A percentile compares a stretch with the other conserved stretches of the same genome.
Conservation (phyloP, 441 rosid genomes). For the Erysimum pusillum region DNA sequence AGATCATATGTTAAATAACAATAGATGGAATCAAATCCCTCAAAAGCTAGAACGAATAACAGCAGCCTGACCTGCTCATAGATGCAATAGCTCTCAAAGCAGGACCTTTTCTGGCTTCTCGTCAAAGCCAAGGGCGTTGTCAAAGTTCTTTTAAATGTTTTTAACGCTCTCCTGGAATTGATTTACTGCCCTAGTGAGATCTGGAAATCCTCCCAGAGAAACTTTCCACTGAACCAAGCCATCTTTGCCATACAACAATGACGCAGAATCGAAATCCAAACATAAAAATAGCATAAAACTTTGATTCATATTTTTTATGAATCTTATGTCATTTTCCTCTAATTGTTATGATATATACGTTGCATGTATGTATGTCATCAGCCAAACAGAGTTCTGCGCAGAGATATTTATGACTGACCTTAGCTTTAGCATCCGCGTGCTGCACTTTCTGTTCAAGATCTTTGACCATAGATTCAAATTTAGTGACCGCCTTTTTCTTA, state of each 20-base stretch:
- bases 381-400: constrained; percentile 2
- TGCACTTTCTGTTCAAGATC: constrained; percentile 82
- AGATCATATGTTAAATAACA: constrained; percentile 33
- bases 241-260: no score
- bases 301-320: not conserved
- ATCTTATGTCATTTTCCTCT: not conserved
- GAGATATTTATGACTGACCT: constrained; percentile 58
- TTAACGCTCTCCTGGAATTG: no score
- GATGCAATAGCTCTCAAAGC: constrained; percentile 92
- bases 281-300: no score
- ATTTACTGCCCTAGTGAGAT: no score
- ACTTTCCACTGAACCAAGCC: no score
- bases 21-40: constrained; percentile 24
- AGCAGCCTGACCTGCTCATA: constrained; percentile 83
- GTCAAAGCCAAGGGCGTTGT: no score
- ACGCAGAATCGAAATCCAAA: no score
- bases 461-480: constrained; percentile 63
- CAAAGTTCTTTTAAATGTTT: no score
- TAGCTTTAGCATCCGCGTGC: constrained; percentile 64
- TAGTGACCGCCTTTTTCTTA: constrained; percentile 64
- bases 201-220: no score
- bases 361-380: constrained; percentile 7
- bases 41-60: constrained; percentile 34
- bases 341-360: constrained; percentile 2
- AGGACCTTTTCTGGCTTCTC: constrained; percentile 98